A percentile compares a stretch with the other conserved stretches of the same genome.
Evolutionary conservation across 371 early-diverging fungal genomes (phyloP).

Genomic region (Entomophthora muscae): DNA sequence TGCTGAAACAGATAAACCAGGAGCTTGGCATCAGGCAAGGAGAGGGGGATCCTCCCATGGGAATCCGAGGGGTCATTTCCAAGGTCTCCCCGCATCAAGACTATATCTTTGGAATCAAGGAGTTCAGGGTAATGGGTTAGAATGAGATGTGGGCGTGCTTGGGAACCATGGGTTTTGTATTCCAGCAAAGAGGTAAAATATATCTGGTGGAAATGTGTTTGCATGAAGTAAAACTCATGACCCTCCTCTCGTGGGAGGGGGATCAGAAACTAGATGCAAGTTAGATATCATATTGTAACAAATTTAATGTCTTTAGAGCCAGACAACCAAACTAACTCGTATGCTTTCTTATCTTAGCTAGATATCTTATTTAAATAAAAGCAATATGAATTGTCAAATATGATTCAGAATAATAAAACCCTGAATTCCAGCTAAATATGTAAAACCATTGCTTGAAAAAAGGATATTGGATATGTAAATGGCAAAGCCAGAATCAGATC

Average conservation of each 20-base stretch:
- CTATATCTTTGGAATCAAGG: conserved; percentile 52
- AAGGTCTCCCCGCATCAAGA: conserved; percentile 80
- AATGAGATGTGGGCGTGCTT: conserved; percentile 68
- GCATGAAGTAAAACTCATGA: conserved; percentile 72
- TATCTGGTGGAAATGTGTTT: conserved; percentile 63
- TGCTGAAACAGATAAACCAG: conserved; percentile 67
- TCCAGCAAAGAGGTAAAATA: conserved; percentile 78
- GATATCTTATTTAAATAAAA: too few species aligned
- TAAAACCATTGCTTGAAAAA: too few species aligned
- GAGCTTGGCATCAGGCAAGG: conserved; percentile 57
- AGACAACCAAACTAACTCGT: too few species aligned
- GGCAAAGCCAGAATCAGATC: too few species aligned
- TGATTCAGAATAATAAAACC: too few species aligned
- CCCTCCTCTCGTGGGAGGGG: conserved; percentile 72
- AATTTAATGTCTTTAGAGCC: too few species aligned
- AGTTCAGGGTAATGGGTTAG: conserved; percentile 81
- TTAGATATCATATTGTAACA: conserved; percentile 1
- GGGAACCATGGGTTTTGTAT: conserved; percentile 64
- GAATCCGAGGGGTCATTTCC: conserved; percentile 19
- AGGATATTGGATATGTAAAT: too few species aligned
- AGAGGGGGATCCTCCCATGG: conserved; percentile 36
- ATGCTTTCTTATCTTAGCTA: too few species aligned
- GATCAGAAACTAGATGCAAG: conserved; percentile 46
- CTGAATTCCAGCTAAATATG: too few species aligned
- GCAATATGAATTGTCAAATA: too few species aligned